phyloP scores from a whole-genome alignment of 2,329 filamentous ascomycete genomes.

The Arthrinium phaeospermum region DNA sequence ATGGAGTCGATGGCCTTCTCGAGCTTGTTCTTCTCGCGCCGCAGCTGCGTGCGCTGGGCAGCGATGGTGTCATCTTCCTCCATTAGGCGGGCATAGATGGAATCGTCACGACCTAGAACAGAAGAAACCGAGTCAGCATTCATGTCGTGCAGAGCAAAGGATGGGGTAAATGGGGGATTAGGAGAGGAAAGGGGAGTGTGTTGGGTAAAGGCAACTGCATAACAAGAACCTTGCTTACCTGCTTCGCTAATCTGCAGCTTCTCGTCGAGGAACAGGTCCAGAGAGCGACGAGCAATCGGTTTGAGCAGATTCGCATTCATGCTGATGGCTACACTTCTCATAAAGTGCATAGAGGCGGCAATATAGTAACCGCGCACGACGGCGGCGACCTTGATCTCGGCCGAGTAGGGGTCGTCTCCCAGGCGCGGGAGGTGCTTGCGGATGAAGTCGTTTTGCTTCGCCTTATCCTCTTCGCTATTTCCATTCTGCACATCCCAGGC shows the following conservation, averaged over 20 bases:
- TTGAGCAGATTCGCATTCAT: slow-evolving; percentile 38
- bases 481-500: slow-evolving; percentile 43
- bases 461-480: slow-evolving; percentile 51
- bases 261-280: slow-evolving; percentile 36
- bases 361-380: slow-evolving; percentile 73
- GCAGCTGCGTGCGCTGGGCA: slow-evolving; percentile 46
- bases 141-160: background rate
- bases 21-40: slow-evolving; percentile 52
- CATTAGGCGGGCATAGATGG: slow-evolving; percentile 51
- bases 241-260: slow-evolving; percentile 32
- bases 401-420: slow-evolving; percentile 61
- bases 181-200: background rate
- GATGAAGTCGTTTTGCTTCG: slow-evolving; percentile 49
- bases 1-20: slow-evolving; percentile 53
- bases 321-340: slow-evolving; percentile 53
- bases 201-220: background rate
- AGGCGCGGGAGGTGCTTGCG: slow-evolving; percentile 53
- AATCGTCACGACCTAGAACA: slow-evolving; percentile 18
- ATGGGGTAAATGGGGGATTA: background rate
- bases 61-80: slow-evolving; percentile 54
- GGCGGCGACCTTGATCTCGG: slow-evolving; percentile 66
- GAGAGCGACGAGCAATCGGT: slow-evolving; percentile 29
- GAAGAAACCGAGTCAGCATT: slow-evolving; percentile 27
- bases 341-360: slow-evolving; percentile 68
- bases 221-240: slow-evolving; percentile 31